Percentiles rank a stretch among this genome's conserved stretches.
These are phyloP conservation scores for Thelephora terrestris DNA, from an alignment of 1,284 basidiomycete species.

Conservation along the genomic window DNA sequence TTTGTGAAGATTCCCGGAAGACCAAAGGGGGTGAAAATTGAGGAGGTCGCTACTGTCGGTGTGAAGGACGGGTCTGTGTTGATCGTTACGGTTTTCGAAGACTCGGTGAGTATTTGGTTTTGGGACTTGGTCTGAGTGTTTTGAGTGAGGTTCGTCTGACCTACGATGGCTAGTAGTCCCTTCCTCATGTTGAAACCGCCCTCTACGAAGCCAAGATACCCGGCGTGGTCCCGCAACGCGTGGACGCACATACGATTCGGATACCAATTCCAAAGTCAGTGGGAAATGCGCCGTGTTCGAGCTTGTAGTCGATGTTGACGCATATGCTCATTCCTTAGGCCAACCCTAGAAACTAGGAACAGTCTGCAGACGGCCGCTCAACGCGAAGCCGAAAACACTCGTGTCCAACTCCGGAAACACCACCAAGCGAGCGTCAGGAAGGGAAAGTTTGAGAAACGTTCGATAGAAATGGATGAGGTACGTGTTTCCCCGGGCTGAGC, in stretches of 20 bases:
- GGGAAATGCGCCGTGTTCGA: neutral
- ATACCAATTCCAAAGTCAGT: constrained; percentile 69
- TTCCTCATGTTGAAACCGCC: constrained; percentile 62
- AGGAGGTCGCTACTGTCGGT: constrained; percentile 68
- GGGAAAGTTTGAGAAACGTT: constrained; percentile 57
- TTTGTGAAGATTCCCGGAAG: constrained; percentile 40
- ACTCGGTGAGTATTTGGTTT: constrained; percentile 38
- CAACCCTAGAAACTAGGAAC: constrained; percentile 61
- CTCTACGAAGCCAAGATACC: constrained; percentile 65
- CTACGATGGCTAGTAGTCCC: constrained; percentile 37
- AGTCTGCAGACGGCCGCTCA: constrained; percentile 43
- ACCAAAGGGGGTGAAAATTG: constrained; percentile 31
- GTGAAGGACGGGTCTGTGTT: constrained; percentile 65
- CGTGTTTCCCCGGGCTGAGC: constrained; percentile 9
- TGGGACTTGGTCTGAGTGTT: constrained; percentile 3
- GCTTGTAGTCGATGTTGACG: neutral
- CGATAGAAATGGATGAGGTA: constrained; percentile 56
- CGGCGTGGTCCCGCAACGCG: constrained; percentile 56
- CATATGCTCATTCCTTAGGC: constrained; percentile 30
- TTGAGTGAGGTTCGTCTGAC: constrained; percentile 2
- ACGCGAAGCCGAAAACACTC: constrained; percentile 62
- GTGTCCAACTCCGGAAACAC: constrained; percentile 59
- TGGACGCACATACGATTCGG: constrained; percentile 59
- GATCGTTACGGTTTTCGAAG: constrained; percentile 65
- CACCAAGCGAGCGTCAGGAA: constrained; percentile 57